Conservation (phyloP, 441 rosid genomes). For the Mallotus repandus region DNA sequence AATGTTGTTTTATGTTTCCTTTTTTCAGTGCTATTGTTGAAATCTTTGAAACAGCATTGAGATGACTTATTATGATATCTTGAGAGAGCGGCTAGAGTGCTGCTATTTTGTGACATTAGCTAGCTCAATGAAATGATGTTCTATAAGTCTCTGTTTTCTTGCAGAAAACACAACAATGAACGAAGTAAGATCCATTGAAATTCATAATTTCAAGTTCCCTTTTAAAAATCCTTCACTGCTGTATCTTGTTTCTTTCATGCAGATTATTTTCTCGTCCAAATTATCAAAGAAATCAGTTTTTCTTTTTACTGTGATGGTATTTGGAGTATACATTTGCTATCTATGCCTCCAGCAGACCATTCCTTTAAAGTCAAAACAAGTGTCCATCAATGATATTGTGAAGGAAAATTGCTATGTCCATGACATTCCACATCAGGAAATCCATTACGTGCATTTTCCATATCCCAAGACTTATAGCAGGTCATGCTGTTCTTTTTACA, state of each 20-base stretch:
- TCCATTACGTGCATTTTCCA: constrained; percentile 7
- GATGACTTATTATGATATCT: background rate
- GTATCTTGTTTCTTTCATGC: background rate
- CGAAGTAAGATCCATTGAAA: background rate
- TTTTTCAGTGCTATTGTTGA: background rate
- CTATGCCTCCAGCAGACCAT: background rate
- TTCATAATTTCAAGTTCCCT: background rate
- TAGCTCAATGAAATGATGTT: background rate
- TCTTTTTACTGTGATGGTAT: background rate
- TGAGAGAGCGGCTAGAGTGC: background rate
- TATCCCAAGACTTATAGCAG: background rate
- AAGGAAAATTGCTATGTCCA: background rate
- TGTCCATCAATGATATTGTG: background rate
- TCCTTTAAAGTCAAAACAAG: background rate
- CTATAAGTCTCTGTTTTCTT: background rate
- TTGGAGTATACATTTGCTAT: background rate
- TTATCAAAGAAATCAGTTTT: background rate
- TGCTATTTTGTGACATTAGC: background rate
- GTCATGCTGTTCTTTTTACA: background rate
- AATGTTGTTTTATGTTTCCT: background rate
- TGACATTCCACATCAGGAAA: background rate
- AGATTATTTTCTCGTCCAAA: background rate
- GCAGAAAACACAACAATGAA: background rate
- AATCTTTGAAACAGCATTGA: background rate
- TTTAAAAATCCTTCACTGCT: background rate